Evolutionary conservation across 2,329 filamentous ascomycete species (phyloP).

Genomic region (Pseudomassariella vexata): DNA sequence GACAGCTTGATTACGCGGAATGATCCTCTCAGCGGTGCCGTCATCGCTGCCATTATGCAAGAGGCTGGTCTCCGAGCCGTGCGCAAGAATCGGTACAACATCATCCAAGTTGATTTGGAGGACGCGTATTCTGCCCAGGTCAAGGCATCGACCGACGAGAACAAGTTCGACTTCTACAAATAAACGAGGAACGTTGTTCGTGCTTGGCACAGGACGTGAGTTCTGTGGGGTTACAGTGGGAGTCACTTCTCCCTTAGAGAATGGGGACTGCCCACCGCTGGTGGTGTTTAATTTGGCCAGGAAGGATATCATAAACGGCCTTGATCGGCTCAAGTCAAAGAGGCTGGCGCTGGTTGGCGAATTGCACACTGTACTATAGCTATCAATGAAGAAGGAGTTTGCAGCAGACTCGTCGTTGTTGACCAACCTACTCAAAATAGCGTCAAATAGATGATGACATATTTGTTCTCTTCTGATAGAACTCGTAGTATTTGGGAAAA

Average conservation of each 20-base stretch:
- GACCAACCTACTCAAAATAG: no score
- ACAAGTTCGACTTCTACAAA: slow-evolving; percentile 91
- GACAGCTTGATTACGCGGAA: slow-evolving; percentile 96
- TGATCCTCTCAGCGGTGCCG: slow-evolving; percentile 87
- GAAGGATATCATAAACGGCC: neutral
- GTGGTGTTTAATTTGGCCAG: no score
- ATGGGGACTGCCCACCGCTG: no score
- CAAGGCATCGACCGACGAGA: slow-evolving; percentile 64
- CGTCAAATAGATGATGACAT: no score
- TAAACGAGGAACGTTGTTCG: slow-evolving; percentile 32
- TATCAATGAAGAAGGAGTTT: slow-evolving; percentile 6
- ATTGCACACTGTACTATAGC: slow-evolving; percentile 8
- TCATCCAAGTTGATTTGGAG: slow-evolving; percentile 94
- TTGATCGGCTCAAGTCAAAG: neutral
- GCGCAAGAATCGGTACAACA: slow-evolving; percentile 97
- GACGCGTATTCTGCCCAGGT: slow-evolving; percentile 97
- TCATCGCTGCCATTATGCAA: slow-evolving; percentile 99
- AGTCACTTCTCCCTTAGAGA: neutral
- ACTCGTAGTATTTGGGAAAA: no score
- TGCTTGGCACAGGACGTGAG: neutral
- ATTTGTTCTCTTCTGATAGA: no score
- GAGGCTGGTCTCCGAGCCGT: slow-evolving; percentile 92
- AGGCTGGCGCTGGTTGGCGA: slow-evolving; percentile 1
- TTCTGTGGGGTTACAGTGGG: neutral
- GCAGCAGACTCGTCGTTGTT: no score